These are phyloP conservation scores for Prunus persica DNA, from an alignment of 306 rosid genomes.

Conservation along the genomic window Prunus_persica_NCBIv2 NC_034016.1:515501-516000, in stretches of 20 bases:
- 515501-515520: constrained; percentile 85
- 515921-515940: constrained; percentile 85
- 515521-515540: constrained; percentile 96
- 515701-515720: constrained; percentile 99
- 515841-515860: constrained; percentile 83
- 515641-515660: constrained; percentile 92
- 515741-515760: constrained; percentile 81
- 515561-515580: constrained; percentile 90
- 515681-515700: constrained; percentile 93
- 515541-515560: constrained; percentile 93
- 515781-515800: constrained; percentile 81
- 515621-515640: constrained; percentile 96
- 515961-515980: constrained; percentile 95
- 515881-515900: constrained; percentile 95
- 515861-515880: constrained; percentile 66
- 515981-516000: constrained; percentile 81
- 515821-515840: constrained; percentile 89
- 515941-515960: constrained; percentile 88
- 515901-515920: constrained; percentile 96
- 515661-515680: constrained; percentile 84
- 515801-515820: constrained; percentile 68
- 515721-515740: constrained; percentile 95
- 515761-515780: constrained; percentile 78
- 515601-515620: constrained; percentile 89
- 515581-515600: constrained; percentile 96